A percentile compares a stretch with the other conserved stretches of the same genome.
Evolutionary conservation across 2,329 filamentous ascomycete genomes (phyloP).

Genomic region (Aureobasidium sp.): DNA sequence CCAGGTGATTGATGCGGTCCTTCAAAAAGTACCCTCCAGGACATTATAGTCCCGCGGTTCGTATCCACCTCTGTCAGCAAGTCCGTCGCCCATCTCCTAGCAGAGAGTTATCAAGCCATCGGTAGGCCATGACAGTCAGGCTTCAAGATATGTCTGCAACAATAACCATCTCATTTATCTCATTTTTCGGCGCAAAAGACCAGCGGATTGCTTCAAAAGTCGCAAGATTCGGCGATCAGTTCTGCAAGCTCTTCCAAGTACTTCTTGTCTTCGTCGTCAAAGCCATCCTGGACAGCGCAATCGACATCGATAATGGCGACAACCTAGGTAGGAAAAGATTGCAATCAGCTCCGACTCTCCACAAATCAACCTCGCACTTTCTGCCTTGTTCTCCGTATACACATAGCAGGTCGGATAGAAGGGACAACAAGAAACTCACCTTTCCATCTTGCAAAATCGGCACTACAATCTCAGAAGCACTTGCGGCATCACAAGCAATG

Average conservation of each 20-base stretch:
- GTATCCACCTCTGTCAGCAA: background rate
- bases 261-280: conserved; percentile 71
- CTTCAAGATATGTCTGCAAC: background rate
- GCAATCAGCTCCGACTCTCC: too few species aligned
- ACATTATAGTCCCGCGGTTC: conserved; percentile 7
- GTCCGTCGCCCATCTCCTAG: background rate
- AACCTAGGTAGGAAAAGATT: conserved; percentile 43
- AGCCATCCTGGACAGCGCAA: conserved; percentile 72
- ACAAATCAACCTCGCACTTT: too few species aligned
- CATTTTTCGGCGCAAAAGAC: background rate
- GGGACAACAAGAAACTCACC: conserved; percentile 33
- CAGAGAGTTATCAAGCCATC: background rate
- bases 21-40: conserved; percentile 7
- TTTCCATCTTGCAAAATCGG: conserved; percentile 65
- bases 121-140: background rate
- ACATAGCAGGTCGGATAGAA: background rate
- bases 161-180: too few species aligned
- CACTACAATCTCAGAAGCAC: conserved; percentile 83
- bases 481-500: conserved; percentile 83
- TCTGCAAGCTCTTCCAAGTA: conserved; percentile 73
- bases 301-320: conserved; percentile 86
- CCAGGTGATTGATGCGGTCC: background rate
- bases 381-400: too few species aligned
- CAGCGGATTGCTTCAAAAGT: conserved; percentile 56
- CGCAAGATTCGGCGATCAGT: conserved; percentile 66